Evolutionary conservation across 768 basidiomycete genomes (phyloP).

Genomic region (Mrakia hoshinonis): DNA sequence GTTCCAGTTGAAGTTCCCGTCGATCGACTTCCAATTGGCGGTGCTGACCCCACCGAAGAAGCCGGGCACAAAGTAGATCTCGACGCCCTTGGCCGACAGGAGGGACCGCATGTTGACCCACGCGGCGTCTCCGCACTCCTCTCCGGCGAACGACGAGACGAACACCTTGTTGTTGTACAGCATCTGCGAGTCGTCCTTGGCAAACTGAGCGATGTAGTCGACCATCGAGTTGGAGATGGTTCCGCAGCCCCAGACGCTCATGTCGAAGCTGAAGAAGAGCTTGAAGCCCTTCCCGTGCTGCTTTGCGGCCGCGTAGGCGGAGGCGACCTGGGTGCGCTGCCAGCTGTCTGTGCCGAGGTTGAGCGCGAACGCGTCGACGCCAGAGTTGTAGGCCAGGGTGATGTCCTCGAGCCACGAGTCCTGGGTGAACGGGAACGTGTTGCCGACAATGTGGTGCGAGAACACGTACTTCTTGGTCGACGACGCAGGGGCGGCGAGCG

Average conservation of each 20-base stretch:
- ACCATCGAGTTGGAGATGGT: conserved; percentile 14
- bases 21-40: conserved; percentile 13
- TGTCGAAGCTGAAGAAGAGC: conserved; percentile 28
- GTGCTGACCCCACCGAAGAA: conserved; percentile 49
- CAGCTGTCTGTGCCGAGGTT: conserved; percentile 28
- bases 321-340: conserved; percentile 18
- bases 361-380: conserved; percentile 28
- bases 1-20: conserved; percentile 31
- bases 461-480: conserved; percentile 6
- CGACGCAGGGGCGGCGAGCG: conserved; percentile 10
- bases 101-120: conserved; percentile 17
- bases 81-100: conserved; percentile 5
- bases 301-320: conserved; percentile 21
- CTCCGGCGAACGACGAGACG: conserved; percentile 65
- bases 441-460: conserved; percentile 7
- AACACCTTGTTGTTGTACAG: conserved; percentile 51
- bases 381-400: conserved; percentile 18
- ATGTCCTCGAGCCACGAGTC: not conserved
- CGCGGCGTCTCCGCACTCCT: conserved; percentile 45
- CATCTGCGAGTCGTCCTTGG: conserved; percentile 55
- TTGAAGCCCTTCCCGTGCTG: conserved; percentile 23
- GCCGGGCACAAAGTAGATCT: conserved; percentile 35
- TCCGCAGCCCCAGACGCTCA: conserved; percentile 27
- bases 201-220: conserved; percentile 50
- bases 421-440: not conserved